These are phyloP conservation scores for Aspergillus coremiiformis DNA, from an alignment of 495 filamentous ascomycete species.

Conservation along the genomic window DNA sequence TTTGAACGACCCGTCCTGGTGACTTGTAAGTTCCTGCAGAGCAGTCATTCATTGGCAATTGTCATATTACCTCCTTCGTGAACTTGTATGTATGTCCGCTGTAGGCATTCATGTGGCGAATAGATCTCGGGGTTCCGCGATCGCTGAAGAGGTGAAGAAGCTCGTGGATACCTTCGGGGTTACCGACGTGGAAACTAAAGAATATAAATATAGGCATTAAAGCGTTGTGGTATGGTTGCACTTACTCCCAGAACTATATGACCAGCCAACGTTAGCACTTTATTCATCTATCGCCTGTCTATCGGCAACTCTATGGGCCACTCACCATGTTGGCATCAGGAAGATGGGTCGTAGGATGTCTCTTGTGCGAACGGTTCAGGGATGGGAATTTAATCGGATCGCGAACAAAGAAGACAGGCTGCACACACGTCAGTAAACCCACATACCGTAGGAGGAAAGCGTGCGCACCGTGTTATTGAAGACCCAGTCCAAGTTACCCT, in stretches of 20 bases:
- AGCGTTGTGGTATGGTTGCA: not conserved
- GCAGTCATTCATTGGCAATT: not conserved
- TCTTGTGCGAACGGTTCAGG: conserved; percentile 47
- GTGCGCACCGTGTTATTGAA: conserved; percentile 37
- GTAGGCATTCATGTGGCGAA: conserved; percentile 56
- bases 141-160: conserved; percentile 5
- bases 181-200: not conserved
- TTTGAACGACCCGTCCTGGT: conserved; percentile 47
- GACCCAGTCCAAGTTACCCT: conserved; percentile 65
- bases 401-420: conserved; percentile 44
- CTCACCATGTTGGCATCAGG: conserved; percentile 39
- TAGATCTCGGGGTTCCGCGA: not conserved
- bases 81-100: conserved; percentile 59
- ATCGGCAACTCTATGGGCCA: not conserved
- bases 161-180: conserved; percentile 2
- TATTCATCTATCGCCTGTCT: not conserved
- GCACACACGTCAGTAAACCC: not conserved
- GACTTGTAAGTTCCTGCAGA: not conserved
- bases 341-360: conserved; percentile 40
- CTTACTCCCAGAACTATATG: conserved; percentile 9
- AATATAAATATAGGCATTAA: not conserved
- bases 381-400: conserved; percentile 51
- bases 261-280: not conserved
- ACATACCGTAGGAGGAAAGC: not conserved
- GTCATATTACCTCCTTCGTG: conserved; percentile 22